Percentiles rank a stretch among this genome's conserved stretches.
phyloP scores from a whole-genome alignment of 495 filamentous ascomycete genomes.

The Podospora australis region DNA sequence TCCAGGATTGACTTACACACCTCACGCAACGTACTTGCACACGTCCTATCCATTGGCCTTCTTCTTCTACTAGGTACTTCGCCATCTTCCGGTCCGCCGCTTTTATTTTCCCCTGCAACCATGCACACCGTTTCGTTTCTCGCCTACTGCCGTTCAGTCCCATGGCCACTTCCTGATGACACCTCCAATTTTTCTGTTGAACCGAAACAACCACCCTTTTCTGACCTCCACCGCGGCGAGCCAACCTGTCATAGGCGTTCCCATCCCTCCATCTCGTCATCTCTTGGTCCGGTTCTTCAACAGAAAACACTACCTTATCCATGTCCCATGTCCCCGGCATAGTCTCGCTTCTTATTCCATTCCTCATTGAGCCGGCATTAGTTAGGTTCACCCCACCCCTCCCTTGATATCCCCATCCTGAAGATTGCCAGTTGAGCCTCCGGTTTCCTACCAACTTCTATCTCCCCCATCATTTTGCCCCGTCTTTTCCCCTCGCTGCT shows the following conservation, averaged over 20 bases:
- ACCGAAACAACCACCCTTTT: slow-evolving; percentile 3
- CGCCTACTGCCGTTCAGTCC: slow-evolving; percentile 5
- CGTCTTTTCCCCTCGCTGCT: slow-evolving; percentile 17
- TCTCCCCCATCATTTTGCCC: slow-evolving; percentile 11
- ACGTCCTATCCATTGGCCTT: slow-evolving; percentile 1
- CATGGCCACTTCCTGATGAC: slow-evolving; percentile 20
- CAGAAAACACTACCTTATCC: slow-evolving; percentile 8
- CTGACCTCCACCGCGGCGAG: slow-evolving; percentile 12
- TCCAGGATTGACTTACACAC: no score
- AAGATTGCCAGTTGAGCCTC: no score
- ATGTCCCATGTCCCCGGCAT: slow-evolving; percentile 13
- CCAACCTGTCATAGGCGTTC: slow-evolving; percentile 26
- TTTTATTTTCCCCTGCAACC: slow-evolving; percentile 6
- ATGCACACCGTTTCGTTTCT: slow-evolving; percentile 8
- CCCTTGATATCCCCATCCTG: slow-evolving; percentile 9
- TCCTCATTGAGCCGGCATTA: slow-evolving; percentile 7
- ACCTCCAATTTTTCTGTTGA: slow-evolving; percentile 12
- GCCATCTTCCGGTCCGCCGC: slow-evolving; percentile 9
- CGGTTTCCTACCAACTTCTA: slow-evolving; percentile 27
- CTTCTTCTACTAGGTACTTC: neutral
- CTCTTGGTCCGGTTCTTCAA: slow-evolving; percentile 16
- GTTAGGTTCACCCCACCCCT: slow-evolving; percentile 20
- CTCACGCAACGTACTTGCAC: no score
- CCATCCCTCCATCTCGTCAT: slow-evolving; percentile 22
- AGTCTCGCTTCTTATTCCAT: slow-evolving; percentile 17